Evolutionary conservation across 1,284 basidiomycete species (phyloP), one percentile per base, ranked within the genome.

Genomic region (Fomitiporia mediterranea): DNA sequence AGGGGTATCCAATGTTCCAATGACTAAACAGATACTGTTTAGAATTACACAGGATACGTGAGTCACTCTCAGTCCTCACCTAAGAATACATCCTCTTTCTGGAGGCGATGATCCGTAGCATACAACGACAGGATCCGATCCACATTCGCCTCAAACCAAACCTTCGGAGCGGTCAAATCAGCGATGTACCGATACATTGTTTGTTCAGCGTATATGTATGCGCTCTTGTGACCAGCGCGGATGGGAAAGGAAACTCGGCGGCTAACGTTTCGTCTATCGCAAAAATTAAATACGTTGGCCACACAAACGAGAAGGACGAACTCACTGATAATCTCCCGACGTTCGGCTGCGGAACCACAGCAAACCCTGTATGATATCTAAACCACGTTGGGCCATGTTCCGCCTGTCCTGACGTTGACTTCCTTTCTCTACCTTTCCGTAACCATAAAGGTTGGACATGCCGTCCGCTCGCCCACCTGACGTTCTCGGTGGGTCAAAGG

Each of bases 121-220:
- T 78, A 89, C 4, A 78, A 68, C 49, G 77, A 67, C 65, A 89
- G 60, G 58, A 92, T 83, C 11, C 72, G 66, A 60, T 86, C 79
- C n/a, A 82, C 78, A 61, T 89, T 83, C 1, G 76, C 76, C 53
- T 80, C 79, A 65, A 92, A 85, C 85, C 89, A 91, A 56, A 70
- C 76, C 66, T 81, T 84, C 0, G 86, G 80, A 13, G 79, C 77
- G 19, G 79, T 75, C 27, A 86, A 66, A 28, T 76, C 74, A 44
- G 82, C 76, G 60, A 90, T 74, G 64, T 84, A 90, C 15, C 76
- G 76, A 65, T 89, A 88, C 53, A 81, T 72, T 2, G 83, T 84
- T 39, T 80, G 74, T 64, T 91, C 89, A 0, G 83, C 77, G 60
- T 81, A 82, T 40, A 91, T 64, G 55, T 82, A 75, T 0, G 89